Base-by-base conservation (phyloP, 2,329 filamentous ascomycete species). In the Rutstroemia sp. region DNA sequence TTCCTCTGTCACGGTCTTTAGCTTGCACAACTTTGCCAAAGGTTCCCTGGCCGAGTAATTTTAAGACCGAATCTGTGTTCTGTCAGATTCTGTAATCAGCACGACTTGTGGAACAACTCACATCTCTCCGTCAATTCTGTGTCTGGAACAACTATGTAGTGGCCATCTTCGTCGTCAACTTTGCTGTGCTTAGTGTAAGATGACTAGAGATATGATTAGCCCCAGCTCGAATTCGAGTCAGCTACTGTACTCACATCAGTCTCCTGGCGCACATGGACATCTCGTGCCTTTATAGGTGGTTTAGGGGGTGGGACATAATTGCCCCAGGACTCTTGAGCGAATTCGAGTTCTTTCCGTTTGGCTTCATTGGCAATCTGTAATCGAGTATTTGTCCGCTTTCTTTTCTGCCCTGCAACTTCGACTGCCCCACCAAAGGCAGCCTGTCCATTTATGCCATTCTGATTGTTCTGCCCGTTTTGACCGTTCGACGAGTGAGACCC, bases 1-100 rank as follows among this genome's bases (percentile, higher is more conserved):
- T 89, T 64, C 80, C 80, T 58, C 86, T 86, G 61, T 84, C 85
- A 65, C 82, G 81, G 70, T 99, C 94, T 64, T 83, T 86, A 52
- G 94, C 94, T 72, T 96, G 88, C 17, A 99, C 94, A 16, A 99
- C 94, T 72, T 99, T 99, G 68, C 94, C 94, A 70, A 99, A 99
- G 0, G 94, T 99, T 61, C 94, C 94, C 73, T 99, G 94, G 21
- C 94, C 94, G 12, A 99, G 85, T 27, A 97, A 79, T 65, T 90
- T 91, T 60, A 87, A 78, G 65, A 99, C 92, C 74, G 88, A 84
- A 72, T 97, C 92, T 96, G 63, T 25, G 46, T 37, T 52, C 34
- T 51, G 34, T 50, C 37, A 58, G 46, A 12, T 30, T 14, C 23
- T 9, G 17, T 39, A 9, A 23, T 39, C 25, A 19, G 17, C 16